These are phyloP conservation scores for Phallus indusiatus DNA, from an alignment of 768 basidiomycete species.

Conservation along the genomic window DNA sequence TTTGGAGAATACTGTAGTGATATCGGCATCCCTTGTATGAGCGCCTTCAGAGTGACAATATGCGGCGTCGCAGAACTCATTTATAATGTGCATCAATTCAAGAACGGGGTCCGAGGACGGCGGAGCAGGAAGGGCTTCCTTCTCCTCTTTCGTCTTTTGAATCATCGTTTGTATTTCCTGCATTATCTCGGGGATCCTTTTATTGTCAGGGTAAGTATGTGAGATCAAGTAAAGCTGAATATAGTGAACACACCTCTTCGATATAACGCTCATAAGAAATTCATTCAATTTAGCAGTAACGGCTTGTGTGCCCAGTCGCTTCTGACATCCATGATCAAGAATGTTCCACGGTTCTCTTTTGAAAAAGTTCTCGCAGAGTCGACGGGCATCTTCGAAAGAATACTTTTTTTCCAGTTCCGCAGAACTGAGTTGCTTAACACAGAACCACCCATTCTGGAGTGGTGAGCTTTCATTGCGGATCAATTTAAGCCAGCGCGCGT, in stretches of 20 bases:
- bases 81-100: constrained; percentile 42
- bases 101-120: constrained; percentile 47
- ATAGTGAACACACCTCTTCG: constrained; percentile 36
- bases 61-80: constrained; percentile 38
- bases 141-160: constrained; percentile 24
- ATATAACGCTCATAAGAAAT: constrained; percentile 54
- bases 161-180: constrained; percentile 45
- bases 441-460: constrained; percentile 50
- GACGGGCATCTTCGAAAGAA: constrained; percentile 52
- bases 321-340: constrained; percentile 36
- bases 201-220: not conserved
- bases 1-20: not conserved
- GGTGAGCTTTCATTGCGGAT: constrained; percentile 12
- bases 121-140: constrained; percentile 34
- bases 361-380: constrained; percentile 50
- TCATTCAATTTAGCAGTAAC: constrained; percentile 49
- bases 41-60: constrained; percentile 37
- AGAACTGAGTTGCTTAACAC: constrained; percentile 46
- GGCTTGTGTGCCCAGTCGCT: constrained; percentile 45
- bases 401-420: constrained; percentile 40
- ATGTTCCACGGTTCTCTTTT: constrained; percentile 39
- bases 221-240: not conserved
- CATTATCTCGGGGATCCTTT: constrained; percentile 54
- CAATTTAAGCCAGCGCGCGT: constrained; percentile 40
- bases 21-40: not conserved